These are phyloP conservation scores for Colletotrichum trifolii DNA, from an alignment of 2,329 filamentous ascomycete species.

Conservation along the genomic window DNA sequence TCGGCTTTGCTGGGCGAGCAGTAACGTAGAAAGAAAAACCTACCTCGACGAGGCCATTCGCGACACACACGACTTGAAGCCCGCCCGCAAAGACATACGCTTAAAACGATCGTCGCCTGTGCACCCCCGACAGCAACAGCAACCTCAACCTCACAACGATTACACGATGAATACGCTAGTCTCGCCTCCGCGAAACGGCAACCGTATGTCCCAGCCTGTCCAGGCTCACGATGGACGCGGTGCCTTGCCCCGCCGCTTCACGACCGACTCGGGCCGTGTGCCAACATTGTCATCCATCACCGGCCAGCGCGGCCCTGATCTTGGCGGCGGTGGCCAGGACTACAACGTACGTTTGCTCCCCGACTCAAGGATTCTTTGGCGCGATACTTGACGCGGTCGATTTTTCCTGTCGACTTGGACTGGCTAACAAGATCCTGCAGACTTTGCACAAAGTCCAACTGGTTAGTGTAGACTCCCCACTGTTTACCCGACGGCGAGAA, in stretches of 20 bases:
- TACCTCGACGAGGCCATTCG: conserved; percentile 43
- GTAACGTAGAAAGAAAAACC: conserved; percentile 48
- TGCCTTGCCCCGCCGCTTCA: conserved; percentile 90
- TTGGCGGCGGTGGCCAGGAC: conserved; percentile 52
- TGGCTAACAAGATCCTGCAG: conserved; percentile 51
- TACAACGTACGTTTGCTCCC: conserved; percentile 52
- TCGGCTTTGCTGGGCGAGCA: conserved; percentile 35
- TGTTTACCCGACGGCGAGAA: not conserved
- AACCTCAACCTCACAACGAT: conserved; percentile 78
- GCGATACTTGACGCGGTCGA: not conserved
- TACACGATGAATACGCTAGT: conserved; percentile 78
- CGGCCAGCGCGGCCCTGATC: conserved; percentile 59
- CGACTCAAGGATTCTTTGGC: too few relatives aligned
- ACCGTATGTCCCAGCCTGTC: conserved; percentile 68
- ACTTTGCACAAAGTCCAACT: conserved; percentile 80
- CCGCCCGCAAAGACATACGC: conserved; percentile 42
- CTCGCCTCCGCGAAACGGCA: conserved; percentile 77
- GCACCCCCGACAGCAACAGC: conserved; percentile 55
- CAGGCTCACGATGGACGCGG: conserved; percentile 75
- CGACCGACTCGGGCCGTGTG: conserved; percentile 87
- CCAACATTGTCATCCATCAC: conserved; percentile 77
- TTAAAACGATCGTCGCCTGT: too few relatives aligned
- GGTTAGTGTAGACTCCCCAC: conserved; percentile 63
- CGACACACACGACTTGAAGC: conserved; percentile 56
- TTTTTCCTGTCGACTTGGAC: not conserved